Conservation (phyloP, 768 basidiomycete species). For the Symmetrospora coprosmae region DNA sequence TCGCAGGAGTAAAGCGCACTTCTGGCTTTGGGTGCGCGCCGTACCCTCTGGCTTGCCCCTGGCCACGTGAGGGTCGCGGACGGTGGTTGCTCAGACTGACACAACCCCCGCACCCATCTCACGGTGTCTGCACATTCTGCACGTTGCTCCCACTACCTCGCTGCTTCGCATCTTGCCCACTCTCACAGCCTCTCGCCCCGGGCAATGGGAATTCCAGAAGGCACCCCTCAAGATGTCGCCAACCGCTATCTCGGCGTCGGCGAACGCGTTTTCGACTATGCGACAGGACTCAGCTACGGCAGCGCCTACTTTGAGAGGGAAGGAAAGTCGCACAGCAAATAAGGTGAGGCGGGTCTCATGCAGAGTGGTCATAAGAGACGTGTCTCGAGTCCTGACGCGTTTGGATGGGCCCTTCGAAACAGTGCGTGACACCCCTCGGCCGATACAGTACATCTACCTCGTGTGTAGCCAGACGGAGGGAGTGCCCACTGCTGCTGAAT, state of each 20-base stretch:
- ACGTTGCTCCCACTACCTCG: neutral
- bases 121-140: too few species aligned
- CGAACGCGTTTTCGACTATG: conserved; percentile 74
- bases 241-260: conserved; percentile 74
- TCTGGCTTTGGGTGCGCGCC: conserved; percentile 72
- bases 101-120: too few species aligned
- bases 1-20: conserved; percentile 79
- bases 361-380: too few species aligned
- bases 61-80: neutral
- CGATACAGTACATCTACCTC: too few species aligned
- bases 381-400: too few species aligned
- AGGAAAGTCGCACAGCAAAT: neutral
- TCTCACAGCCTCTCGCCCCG: conserved; percentile 37
- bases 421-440: too few species aligned
- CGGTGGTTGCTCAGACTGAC: neutral
- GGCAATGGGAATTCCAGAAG: conserved; percentile 56
- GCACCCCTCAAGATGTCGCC: conserved; percentile 58
- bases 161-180: neutral
- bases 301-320: conserved; percentile 51
- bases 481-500: too few species aligned
- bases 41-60: neutral
- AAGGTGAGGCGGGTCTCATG: too few species aligned
- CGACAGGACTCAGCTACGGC: conserved; percentile 71
- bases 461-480: too few species aligned
- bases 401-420: too few species aligned